Base-by-base conservation (phyloP, 208 protist genomes). In the Angomonas deanei region DNA sequence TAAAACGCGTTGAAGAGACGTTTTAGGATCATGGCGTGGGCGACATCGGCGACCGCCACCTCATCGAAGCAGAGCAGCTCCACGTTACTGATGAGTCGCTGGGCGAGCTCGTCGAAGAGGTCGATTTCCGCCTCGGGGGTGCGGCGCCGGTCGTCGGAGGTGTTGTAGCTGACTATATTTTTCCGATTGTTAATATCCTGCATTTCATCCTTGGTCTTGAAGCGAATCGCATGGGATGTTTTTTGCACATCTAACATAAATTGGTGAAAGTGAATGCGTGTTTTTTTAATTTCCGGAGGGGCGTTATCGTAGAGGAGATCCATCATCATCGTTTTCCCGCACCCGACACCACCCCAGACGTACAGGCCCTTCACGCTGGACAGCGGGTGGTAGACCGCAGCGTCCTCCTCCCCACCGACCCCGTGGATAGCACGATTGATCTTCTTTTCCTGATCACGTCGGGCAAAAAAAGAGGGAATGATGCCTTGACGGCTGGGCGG, bases 321-420 rank as follows among this genome's bases (percentile, higher is more conserved):
- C 97, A 98, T 98, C 33, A 98, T 53, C 76, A 97, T 95, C 21
- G 94, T 97, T 63, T 98, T 98, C 3, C 97, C 97, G 74, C 96
- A 98, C 0, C 97, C 97, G n/a, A 98, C 95, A 31, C 94, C 92
- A 31, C 96, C 96, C 67, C 84, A 97, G 1, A 98, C 80, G 64
- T 98, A 98, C 13, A 98, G 58, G 0, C 96, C 96, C 59, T 96
- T 93, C 31, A 97, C 78, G 0, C 73, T 64, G 15, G 88, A 93
- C 17, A 94, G 66, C 3, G 88, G 88, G 42, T 95, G 88, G 59
- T 85, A 92, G 4, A 47, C 50, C 24, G 19, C 24, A 1, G 42
- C 31, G 13, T 30, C 50, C 23, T 38, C 3, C 47, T 72, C 48
- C 38, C 19, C 31, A 17, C 47, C 55, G 32, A 28, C 62, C 19